Percentiles rank a stretch among this genome's conserved stretches.
These are phyloP conservation scores for Tolypocladium capitatum DNA, from an alignment of 2,329 filamentous ascomycete genomes.

Conservation along the genomic window DNA sequence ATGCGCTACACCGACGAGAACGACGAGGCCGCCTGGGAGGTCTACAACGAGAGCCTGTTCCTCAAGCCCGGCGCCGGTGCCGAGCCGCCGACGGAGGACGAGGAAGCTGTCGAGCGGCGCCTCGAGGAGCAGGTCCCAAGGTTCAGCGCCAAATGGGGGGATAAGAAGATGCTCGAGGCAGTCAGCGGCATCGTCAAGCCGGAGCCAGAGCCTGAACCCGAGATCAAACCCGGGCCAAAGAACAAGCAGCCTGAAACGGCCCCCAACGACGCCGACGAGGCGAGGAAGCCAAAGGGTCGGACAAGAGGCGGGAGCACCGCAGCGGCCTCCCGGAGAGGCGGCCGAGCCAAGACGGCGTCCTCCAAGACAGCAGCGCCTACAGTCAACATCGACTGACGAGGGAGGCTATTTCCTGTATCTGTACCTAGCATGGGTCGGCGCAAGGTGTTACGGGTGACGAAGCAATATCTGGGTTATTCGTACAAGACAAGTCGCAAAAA, in stretches of 20 bases:
- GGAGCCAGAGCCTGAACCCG: conserved; percentile 11
- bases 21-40: conserved; percentile 58
- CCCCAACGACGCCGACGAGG: conserved; percentile 10
- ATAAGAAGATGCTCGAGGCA: conserved; percentile 30
- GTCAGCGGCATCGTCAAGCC: conserved; percentile 29
- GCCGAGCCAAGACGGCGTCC: conserved; percentile 11
- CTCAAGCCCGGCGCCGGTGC: conserved; percentile 10
- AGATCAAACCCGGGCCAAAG: conserved; percentile 15
- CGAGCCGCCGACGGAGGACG: neutral
- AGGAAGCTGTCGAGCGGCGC: conserved; percentile 2
- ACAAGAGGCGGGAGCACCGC: conserved; percentile 11
- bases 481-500: neutral
- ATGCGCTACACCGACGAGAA: conserved; percentile 76
- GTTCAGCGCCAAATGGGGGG: conserved; percentile 28
- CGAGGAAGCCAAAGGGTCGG: conserved; percentile 13
- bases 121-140: conserved; percentile 24
- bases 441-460: neutral
- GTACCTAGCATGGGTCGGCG: conserved; percentile 1
- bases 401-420: neutral
- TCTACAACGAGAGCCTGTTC: conserved; percentile 60
- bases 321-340: conserved; percentile 14
- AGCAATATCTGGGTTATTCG: neutral
- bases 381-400: conserved; percentile 3
- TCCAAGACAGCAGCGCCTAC: conserved; percentile 5
- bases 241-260: conserved; percentile 6